A percentile compares a stretch with the other conserved stretches of the same genome.
Conservation (phyloP, 768 basidiomycete species). For the Udeniomyces megalosporus region DNA sequence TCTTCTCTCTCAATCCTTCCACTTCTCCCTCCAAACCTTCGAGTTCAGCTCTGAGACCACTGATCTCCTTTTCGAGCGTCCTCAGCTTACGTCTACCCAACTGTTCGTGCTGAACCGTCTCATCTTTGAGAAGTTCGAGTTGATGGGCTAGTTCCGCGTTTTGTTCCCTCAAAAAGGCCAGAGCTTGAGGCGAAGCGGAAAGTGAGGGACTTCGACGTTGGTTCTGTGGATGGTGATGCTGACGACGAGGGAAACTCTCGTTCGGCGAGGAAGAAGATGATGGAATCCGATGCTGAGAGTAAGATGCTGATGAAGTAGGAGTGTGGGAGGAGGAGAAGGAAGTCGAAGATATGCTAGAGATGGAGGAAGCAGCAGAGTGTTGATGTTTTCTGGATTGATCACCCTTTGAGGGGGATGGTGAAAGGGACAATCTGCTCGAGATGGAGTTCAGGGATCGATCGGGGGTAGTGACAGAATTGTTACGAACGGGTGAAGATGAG, state of each 20-base stretch:
- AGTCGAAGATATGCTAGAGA: background rate
- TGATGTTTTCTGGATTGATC: too few relatives aligned
- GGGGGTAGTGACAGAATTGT: too few relatives aligned
- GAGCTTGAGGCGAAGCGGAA: slow-evolving; percentile 38
- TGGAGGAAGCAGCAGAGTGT: background rate
- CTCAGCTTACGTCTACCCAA: slow-evolving; percentile 53
- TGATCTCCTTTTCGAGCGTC: slow-evolving; percentile 65
- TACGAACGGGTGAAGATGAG: too few relatives aligned
- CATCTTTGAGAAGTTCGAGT: slow-evolving; percentile 56
- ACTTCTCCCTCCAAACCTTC: slow-evolving; percentile 33
- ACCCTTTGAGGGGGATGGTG: too few relatives aligned
- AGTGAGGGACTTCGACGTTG: background rate
- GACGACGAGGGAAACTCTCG: background rate
- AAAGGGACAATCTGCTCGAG: too few relatives aligned
- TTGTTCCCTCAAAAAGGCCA: slow-evolving; percentile 59
- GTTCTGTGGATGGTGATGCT: background rate
- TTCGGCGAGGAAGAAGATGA: background rate
- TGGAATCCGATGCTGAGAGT: background rate
- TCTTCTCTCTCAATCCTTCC: slow-evolving; percentile 12
- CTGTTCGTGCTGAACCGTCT: slow-evolving; percentile 49
- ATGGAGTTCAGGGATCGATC: too few relatives aligned
- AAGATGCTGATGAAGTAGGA: background rate
- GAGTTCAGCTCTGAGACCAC: slow-evolving; percentile 51
- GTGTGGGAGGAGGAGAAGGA: background rate
- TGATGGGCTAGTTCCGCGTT: slow-evolving; percentile 64